Base-by-base conservation (phyloP, 2,329 filamentous ascomycete genomes). In the Dothistroma pini region DNA sequence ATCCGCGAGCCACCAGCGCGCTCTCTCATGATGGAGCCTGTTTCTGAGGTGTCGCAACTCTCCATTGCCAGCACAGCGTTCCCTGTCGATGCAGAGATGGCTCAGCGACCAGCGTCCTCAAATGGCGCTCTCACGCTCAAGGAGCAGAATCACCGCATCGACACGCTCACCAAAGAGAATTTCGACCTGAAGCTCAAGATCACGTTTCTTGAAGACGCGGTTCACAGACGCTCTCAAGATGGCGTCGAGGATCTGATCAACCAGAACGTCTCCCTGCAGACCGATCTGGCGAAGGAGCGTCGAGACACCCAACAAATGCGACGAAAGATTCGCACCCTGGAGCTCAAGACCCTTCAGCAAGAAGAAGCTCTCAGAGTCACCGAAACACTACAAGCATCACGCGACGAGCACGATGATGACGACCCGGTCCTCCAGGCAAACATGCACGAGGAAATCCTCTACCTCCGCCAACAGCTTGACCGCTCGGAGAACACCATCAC, bases 211-310 rank as follows among this genome's bases (percentile, higher is more conserved):
- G 96, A 93, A 70, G 91, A 97, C 75, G 89, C 93, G 1, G 80
- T 99, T 21, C 92, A 96, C 75, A 95, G 93, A 72, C 84, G 96
- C 48, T 97, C 93, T 1, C 93, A 97, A 74, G 93, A 97, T 77
- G 92, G 93, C 65, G 89, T 99, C 74, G 96, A 96, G 77, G 93
- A 97, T 74, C 96, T 97, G 88, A 96, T 97, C 69, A 92, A 91
- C 50, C 93, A 97, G 76, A 99, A 97, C 70, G 93, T 97, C 4
- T 92, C 97, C 73, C 83, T 97, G 54, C 95, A 96, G 76, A 96
- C 93, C 0, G 91, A 90, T 63, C 85, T 97, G 50, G 87, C 93
- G 3, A 90, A 95, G 38, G 83, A 95, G 60, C 91, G 96, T 75
- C 91, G 96, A 66, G 95, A 99, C 71, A 95, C 91, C 73, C 95